Base-by-base conservation (phyloP, 2,329 filamentous ascomycete species). In the Aspergillus fumigatus region DNA sequence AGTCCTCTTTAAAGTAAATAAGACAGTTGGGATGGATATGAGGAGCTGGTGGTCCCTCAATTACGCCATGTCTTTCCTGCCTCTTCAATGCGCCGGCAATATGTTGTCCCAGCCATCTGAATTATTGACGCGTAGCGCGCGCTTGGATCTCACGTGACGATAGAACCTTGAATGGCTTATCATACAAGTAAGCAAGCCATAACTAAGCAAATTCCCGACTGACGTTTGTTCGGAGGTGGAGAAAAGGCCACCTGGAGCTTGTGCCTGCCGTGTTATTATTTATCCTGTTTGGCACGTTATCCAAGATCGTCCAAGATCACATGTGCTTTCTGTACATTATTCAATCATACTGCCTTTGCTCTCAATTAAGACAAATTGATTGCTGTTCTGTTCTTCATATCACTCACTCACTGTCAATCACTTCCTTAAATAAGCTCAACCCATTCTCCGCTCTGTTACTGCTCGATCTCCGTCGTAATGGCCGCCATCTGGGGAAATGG, bases 401-500 rank as follows among this genome's bases (percentile, higher is more conserved):
- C 10, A 6, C 11, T 38, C 14, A 38, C 32, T 38, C 14, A 38
- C 32, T 38, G 14, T 38, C 32, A 17, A 38, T 38, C 32, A n/a
- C 14, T 38, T 7, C 32, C 5, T 38, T 7, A 17, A 38, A 14
- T 14, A 38, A 38, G 32, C 32, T 38, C 32, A 17, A 38, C 32
- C 14, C 5, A 14, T 17, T 38, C 32, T 38, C 32, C 43, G 25
- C 8, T 45, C 41, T 45, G 10, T 45, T 45, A 23, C 23, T 41
- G 17, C 40, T 45, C 41, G 21, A 45, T 3, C 41, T 19, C 41
- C 41, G 51, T 50, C 50, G 67, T 57, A 49, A 78, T 78, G 76
- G 76, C 75, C 55, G 75, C 73, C 48, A 64, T 78, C 43, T 77
- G 74, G 69, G 76, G 73, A 32, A 76, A 76, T 61, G 76, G 71